Conservation (phyloP, 768 basidiomycete species). For the Stropharia rugosoannulata region DNA sequence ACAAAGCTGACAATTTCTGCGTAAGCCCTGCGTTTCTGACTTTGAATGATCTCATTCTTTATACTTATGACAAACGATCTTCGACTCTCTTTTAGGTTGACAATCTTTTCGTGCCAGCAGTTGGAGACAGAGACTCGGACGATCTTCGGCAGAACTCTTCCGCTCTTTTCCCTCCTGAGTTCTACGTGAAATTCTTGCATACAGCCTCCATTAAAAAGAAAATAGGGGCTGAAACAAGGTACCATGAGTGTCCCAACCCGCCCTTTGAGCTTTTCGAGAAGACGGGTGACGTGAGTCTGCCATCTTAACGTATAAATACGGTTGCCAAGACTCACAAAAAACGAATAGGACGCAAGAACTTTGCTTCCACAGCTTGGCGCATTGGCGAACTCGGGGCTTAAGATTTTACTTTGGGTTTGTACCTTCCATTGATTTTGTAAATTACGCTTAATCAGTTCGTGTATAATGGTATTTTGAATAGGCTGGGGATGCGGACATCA, state of each 20-base stretch:
- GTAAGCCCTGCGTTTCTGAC: slow-evolving; percentile 25
- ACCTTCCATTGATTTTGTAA: neutral
- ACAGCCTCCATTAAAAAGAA: slow-evolving; percentile 29
- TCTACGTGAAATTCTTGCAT: slow-evolving; percentile 47
- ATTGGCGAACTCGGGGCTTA: slow-evolving; percentile 41
- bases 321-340: neutral
- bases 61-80: neutral
- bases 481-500: slow-evolving; percentile 53
- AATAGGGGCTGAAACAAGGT: slow-evolving; percentile 54
- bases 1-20: slow-evolving; percentile 51
- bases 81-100: slow-evolving; percentile 29
- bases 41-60: neutral
- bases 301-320: neutral
- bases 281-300: slow-evolving; percentile 54
- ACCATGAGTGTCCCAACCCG: slow-evolving; percentile 47
- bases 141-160: slow-evolving; percentile 59
- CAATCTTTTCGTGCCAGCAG: slow-evolving; percentile 49
- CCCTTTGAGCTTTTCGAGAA: slow-evolving; percentile 39
- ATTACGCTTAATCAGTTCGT: neutral
- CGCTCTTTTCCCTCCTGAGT: slow-evolving; percentile 54
- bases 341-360: slow-evolving; percentile 48
- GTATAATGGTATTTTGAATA: slow-evolving; percentile 18
- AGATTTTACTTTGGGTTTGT: slow-evolving; percentile 46
- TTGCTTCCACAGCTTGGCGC: slow-evolving; percentile 48
- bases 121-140: slow-evolving; percentile 51